Conservation (phyloP, 2,329 filamentous ascomycete genomes). For the Alternaria brassicae region DNA sequence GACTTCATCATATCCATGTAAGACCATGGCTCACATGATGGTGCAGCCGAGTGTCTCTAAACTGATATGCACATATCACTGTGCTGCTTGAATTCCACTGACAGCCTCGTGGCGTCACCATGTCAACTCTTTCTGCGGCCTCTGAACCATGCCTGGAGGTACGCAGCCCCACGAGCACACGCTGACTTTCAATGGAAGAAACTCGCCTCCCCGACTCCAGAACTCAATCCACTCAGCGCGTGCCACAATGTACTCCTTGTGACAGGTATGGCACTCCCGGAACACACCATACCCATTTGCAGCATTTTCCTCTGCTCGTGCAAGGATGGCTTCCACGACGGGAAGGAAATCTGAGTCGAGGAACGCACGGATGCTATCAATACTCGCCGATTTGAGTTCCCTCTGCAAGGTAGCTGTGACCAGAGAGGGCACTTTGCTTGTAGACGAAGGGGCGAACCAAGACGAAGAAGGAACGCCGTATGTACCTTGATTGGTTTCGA, state of each 20-base stretch:
- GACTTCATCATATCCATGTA: background rate
- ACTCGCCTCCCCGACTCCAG: conserved; percentile 24
- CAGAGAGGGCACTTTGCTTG: conserved; percentile 22
- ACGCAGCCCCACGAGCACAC: conserved; percentile 47
- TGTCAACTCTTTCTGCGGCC: conserved; percentile 14
- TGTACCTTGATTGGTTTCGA: conserved; percentile 27
- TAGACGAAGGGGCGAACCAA: conserved; percentile 26
- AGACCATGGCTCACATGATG: background rate
- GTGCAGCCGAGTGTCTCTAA: background rate
- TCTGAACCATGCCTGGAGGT: conserved; percentile 24
- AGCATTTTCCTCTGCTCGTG: conserved; percentile 21
- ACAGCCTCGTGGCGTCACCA: conserved; percentile 4
- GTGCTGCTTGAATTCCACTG: background rate
- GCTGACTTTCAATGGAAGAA: conserved; percentile 32
- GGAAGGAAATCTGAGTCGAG: background rate
- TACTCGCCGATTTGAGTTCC: conserved; percentile 14
- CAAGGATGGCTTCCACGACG: conserved; percentile 21
- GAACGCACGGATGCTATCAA: background rate
- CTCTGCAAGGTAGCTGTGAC: conserved; percentile 22
- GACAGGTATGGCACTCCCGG: conserved; percentile 37
- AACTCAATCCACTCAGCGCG: conserved; percentile 45
- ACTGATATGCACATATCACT: background rate
- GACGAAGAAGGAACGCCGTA: conserved; percentile 23
- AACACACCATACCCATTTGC: conserved; percentile 25
- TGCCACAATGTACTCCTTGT: conserved; percentile 36